A percentile compares a stretch with the other conserved stretches of the same genome.
Conservation (phyloP, 164 flowering plant species). For the Buxus sempervirens region DNA sequence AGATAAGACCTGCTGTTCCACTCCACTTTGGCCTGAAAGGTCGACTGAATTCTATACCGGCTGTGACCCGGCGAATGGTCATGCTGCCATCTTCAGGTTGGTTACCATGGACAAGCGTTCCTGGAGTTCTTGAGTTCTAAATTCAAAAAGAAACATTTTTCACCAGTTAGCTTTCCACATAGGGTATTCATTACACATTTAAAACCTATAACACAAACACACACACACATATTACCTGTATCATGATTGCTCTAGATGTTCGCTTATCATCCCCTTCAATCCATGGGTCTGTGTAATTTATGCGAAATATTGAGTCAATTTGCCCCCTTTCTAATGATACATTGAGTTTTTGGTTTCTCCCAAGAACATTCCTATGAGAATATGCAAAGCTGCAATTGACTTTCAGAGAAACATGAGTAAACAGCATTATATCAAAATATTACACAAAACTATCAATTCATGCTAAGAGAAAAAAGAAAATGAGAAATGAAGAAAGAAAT, state of each 20-base stretch:
- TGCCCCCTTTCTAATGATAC: slow-evolving; percentile 94
- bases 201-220: background rate
- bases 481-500: background rate
- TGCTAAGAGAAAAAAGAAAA: background rate
- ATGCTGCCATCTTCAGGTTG: slow-evolving; percentile 55
- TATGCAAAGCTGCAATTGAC: slow-evolving; percentile 83
- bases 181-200: background rate
- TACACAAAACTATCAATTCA: background rate
- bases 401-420: slow-evolving; percentile 6
- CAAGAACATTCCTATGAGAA: slow-evolving; percentile 91
- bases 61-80: slow-evolving; percentile 82
- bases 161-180: background rate
- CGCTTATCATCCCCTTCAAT: slow-evolving; percentile 98
- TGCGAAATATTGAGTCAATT: slow-evolving; percentile 82
- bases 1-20: slow-evolving; percentile 85
- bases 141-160: background rate
- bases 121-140: slow-evolving; percentile 95
- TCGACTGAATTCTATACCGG: slow-evolving; percentile 86
- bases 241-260: slow-evolving; percentile 84
- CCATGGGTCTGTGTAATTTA: slow-evolving; percentile 97
- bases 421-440: background rate
- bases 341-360: slow-evolving; percentile 91
- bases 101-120: slow-evolving; percentile 82
- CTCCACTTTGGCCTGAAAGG: slow-evolving; percentile 95
- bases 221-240: slow-evolving; percentile 54